A percentile compares a stretch with the other conserved stretches of the same genome.
phyloP scores from a whole-genome alignment of 2,329 filamentous ascomycete genomes.

The Botrytis pseudocinerea region DNA sequence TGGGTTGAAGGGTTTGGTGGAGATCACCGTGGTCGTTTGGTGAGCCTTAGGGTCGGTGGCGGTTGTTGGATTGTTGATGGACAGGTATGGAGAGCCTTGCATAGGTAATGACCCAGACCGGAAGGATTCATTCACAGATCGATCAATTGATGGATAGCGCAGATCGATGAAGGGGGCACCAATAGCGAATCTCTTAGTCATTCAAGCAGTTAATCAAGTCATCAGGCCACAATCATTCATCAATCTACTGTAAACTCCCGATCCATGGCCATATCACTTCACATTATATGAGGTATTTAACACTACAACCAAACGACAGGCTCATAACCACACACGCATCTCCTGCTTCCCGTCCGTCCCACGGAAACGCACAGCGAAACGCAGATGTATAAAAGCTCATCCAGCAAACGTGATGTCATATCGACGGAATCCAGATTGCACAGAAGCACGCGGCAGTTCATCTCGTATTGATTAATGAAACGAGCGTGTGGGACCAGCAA shows the following conservation, averaged over 20 bases:
- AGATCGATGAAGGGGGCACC: neutral
- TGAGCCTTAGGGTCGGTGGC: neutral
- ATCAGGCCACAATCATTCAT: neutral
- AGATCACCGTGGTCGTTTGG: neutral
- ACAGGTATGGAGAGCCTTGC: neutral
- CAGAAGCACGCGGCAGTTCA: neutral
- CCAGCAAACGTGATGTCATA: constrained; percentile 1
- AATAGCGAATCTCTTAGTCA: no score
- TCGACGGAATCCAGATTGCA: neutral
- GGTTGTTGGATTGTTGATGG: neutral
- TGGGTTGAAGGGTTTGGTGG: neutral
- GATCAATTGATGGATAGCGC: neutral
- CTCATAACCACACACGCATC: neutral
- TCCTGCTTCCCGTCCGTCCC: neutral
- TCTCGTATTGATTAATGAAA: constrained; percentile 4
- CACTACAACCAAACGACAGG: neutral
- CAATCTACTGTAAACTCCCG: neutral
- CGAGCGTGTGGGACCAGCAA: neutral
- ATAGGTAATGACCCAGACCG: neutral
- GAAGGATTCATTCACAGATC: neutral
- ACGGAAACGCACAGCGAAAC: neutral
- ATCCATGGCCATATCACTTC: neutral
- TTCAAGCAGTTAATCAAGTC: neutral
- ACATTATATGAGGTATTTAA: neutral
- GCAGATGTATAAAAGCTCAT: no score